A percentile compares a stretch with the other conserved stretches of the same genome.
phyloP scores from a whole-genome alignment of 495 filamentous ascomycete genomes.

The Hypoxylon rickii region DNA sequence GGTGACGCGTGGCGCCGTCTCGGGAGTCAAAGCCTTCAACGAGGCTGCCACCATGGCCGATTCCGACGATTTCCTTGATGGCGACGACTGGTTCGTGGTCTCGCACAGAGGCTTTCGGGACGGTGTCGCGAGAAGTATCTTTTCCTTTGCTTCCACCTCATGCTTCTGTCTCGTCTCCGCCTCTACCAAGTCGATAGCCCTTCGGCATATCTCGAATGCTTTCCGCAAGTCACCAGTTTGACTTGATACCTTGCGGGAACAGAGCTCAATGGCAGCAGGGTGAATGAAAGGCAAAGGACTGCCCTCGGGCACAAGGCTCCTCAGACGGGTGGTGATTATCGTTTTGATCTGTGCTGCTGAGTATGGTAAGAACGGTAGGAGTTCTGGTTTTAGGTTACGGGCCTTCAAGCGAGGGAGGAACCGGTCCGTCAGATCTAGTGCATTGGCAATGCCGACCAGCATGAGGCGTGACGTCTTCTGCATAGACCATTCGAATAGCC shows the following conservation, averaged over 20 bases:
- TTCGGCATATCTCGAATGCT: slow-evolving; percentile 90
- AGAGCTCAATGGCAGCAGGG: slow-evolving; percentile 89
- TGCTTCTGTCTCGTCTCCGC: slow-evolving; percentile 73
- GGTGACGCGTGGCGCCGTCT: slow-evolving; percentile 85
- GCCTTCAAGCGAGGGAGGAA: slow-evolving; percentile 93
- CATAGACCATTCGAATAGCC: slow-evolving; percentile 91
- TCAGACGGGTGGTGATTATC: slow-evolving; percentile 83
- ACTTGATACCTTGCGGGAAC: slow-evolving; percentile 88
- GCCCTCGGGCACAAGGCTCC: slow-evolving; percentile 63
- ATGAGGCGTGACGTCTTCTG: slow-evolving; percentile 75
- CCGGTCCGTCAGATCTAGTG: slow-evolving; percentile 91
- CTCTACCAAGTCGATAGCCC: slow-evolving; percentile 88
- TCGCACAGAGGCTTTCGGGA: slow-evolving; percentile 50
- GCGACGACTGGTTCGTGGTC: slow-evolving; percentile 50
- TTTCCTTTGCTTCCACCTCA: slow-evolving; percentile 56
- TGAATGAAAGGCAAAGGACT: slow-evolving; percentile 86
- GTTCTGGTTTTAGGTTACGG: slow-evolving; percentile 82
- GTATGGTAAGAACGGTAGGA: slow-evolving; percentile 93
- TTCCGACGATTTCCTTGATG: slow-evolving; percentile 52
- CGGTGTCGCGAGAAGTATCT: slow-evolving; percentile 51
- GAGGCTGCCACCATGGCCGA: slow-evolving; percentile 47
- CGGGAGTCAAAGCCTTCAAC: slow-evolving; percentile 61
- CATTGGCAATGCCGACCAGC: slow-evolving; percentile 93
- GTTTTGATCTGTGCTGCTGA: slow-evolving; percentile 84
- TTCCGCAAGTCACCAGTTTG: slow-evolving; percentile 94